Conservation (phyloP, 345 rosid species). For the Sisymbrium irio region DNA sequence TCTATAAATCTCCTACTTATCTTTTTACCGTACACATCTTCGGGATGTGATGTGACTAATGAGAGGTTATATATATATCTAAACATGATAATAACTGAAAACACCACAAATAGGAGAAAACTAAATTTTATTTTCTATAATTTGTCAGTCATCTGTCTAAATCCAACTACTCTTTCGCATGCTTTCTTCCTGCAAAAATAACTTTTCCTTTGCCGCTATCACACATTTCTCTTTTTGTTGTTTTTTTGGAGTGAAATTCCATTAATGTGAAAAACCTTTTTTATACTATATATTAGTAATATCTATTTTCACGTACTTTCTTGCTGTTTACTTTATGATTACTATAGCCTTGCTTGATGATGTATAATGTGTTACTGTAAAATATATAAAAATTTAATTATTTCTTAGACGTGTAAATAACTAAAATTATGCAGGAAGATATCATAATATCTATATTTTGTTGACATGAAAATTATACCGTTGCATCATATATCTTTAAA, state of each 20-base stretch:
- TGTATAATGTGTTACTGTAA: background rate
- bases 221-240: constrained; percentile 22
- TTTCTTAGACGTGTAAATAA: background rate
- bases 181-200: constrained; percentile 21
- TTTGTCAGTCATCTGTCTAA: constrained; percentile 33
- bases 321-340: background rate
- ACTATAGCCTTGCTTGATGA: background rate
- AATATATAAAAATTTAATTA: background rate
- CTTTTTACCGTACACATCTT: background rate
- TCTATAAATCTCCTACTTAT: no score
- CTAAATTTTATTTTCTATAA: background rate
- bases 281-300: background rate
- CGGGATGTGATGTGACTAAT: constrained; percentile 24
- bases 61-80: background rate
- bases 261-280: background rate
- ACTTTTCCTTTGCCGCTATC: constrained; percentile 22
- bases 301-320: background rate
- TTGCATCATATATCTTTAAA: background rate
- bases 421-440: background rate
- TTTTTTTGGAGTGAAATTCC: background rate
- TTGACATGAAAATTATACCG: no score
- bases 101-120: constrained; percentile 19
- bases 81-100: constrained; percentile 6
- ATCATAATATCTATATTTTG: background rate
- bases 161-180: constrained; percentile 30